Evolutionary conservation across 495 filamentous ascomycete species (phyloP).

Genomic region (Alectoria sarmentosa): DNA sequence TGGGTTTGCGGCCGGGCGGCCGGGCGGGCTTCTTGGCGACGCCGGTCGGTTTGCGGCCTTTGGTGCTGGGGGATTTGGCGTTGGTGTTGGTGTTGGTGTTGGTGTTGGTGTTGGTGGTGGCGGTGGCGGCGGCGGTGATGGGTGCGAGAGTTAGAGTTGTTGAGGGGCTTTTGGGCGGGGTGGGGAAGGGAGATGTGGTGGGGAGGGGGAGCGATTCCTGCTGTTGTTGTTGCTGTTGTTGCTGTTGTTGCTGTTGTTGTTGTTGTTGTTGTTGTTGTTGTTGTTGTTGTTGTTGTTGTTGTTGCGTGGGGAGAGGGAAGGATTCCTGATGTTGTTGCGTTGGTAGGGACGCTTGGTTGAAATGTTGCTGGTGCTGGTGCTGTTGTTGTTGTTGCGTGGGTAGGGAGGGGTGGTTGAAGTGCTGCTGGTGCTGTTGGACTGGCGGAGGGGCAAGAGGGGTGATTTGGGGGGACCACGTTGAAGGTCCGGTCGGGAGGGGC

Average conservation of each 20-base stretch:
- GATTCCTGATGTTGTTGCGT: neutral
- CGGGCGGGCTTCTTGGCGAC: constrained; percentile 5
- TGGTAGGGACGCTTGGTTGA: too few relatives aligned
- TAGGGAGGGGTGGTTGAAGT: neutral
- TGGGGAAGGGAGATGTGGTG: neutral
- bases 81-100: neutral
- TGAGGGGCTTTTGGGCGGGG: neutral
- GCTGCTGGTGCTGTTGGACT: neutral
- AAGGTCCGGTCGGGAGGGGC: neutral
- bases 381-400: neutral
- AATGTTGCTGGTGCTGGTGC: neutral
- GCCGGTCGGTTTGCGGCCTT: neutral
- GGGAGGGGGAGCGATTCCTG: too few relatives aligned
- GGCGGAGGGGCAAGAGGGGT: neutral
- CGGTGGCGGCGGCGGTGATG: neutral
- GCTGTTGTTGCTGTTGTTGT: neutral
- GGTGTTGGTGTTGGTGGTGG: neutral
- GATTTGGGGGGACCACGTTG: neutral
- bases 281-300: neutral
- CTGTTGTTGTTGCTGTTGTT: too few relatives aligned
- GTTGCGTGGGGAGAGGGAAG: too few relatives aligned
- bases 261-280: neutral
- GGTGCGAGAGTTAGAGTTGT: too few relatives aligned
- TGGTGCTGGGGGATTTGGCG: neutral
- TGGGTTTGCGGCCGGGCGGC: neutral